Evolutionary conservation across 176 grass and related monocot genomes (phyloP), one percentile per base, ranked within the genome.

Genomic region (Sorghum bicolor): DNA sequence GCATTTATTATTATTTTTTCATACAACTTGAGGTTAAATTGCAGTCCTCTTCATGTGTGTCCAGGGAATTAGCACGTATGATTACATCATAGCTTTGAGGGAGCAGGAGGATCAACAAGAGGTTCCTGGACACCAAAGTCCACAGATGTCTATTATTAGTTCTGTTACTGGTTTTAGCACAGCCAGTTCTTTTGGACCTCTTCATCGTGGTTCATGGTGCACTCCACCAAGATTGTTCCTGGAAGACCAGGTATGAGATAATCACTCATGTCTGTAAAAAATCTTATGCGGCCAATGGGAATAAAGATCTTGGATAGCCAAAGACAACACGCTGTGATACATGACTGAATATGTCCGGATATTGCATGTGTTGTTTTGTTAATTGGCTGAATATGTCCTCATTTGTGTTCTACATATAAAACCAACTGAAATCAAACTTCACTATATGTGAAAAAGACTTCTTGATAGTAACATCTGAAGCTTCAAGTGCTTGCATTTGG

Each of bases 1-100:
- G 6, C 44, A 67, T 89, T 40, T 76, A 22, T n/a, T n/a, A n/a
- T n/a, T n/a, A n/a, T 86, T 50, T 78, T 86, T 77, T 83, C 40
- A 24, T 75, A 66, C 65, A 44, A 55, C 19, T 70, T 16, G 12
- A 86, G 14, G 24, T 67, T 80, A 34, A 64, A 74, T 50, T 70
- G 39, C 11, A 75, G 34, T 66, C 4, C 39, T 79, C 29, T 38
- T 75, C 22, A 16, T 62, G 40, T 67, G 44, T 64, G 32, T 78
- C 30, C 60, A 99, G 96, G 96, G 96, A 75, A 96, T 99, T 64
- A 92, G 91, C 73, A 99, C 96, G 7, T 99, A 99, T 37, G 96
- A 99, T 78, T 99, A 99, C 74, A 96, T 99, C 55, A 96, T 99
- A 81, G 96, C 96, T 84, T 85, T 99, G 82, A 94, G 96, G 88